Evolutionary conservation across 139 green algal species (phyloP).

Genomic region (Chlamydomonas schloesseri): DNA sequence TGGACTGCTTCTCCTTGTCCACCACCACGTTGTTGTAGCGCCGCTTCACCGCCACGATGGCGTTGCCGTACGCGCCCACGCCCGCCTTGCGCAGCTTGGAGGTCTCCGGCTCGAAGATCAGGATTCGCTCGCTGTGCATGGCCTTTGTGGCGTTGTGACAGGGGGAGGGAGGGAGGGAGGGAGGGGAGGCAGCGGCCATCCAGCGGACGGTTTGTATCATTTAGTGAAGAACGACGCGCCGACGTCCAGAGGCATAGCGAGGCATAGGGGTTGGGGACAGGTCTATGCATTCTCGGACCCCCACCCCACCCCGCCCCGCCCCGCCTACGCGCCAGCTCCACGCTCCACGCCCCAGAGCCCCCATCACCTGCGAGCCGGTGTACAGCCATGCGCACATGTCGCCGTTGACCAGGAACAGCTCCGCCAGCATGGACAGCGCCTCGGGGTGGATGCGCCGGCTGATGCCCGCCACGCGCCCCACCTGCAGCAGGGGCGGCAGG

Average conservation of each 20-base stretch:
- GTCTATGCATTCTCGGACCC: too few relatives aligned
- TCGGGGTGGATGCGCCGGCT: constrained; percentile 63
- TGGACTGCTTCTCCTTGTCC: constrained; percentile 67
- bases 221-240: too few relatives aligned
- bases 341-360: too few relatives aligned
- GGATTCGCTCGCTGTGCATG: constrained; percentile 90
- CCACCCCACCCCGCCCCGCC: too few relatives aligned
- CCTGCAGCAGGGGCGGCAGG: too few relatives aligned
- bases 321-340: too few relatives aligned
- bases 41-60: constrained; percentile 58
- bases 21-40: constrained; percentile 74
- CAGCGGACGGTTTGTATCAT: too few relatives aligned
- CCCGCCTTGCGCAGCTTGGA: constrained; percentile 63
- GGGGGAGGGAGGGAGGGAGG: too few relatives aligned
- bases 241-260: too few relatives aligned
- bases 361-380: constrained; percentile 70
- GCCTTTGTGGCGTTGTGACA: constrained; percentile 61
- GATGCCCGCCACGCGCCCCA: constrained; percentile 60
- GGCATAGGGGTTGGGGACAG: too few relatives aligned
- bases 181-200: too few relatives aligned
- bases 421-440: constrained; percentile 71
- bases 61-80: constrained; percentile 64
- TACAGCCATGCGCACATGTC: constrained; percentile 97
- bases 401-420: constrained; percentile 91
- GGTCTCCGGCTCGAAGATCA: constrained; percentile 81